Evolutionary conservation across 2,329 filamentous ascomycete genomes (phyloP), one percentile per base, ranked within the genome.

Genomic region (Phaeosphaeriaceae sp.): DNA sequence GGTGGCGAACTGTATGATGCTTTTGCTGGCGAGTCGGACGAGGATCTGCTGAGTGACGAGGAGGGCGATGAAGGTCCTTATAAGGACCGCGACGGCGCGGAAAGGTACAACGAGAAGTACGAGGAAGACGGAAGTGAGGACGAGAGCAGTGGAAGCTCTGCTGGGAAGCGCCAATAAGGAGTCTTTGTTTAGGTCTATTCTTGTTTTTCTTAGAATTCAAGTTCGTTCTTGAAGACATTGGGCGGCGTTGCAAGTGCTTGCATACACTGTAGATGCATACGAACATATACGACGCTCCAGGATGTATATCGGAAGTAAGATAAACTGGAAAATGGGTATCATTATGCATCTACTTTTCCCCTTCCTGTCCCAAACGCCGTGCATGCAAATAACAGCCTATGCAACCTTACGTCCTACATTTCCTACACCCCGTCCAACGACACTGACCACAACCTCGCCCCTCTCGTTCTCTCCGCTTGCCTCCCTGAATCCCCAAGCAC

Each of bases 1-100:
- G 95, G 92, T 1, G 93, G 94, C 25, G 94, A 98, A 80, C 81
- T 99, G 46, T 99, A 99, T 76, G 95, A 99, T 82, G 95, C 95
- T 4, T 99, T 99, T 83, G 95, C 95, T 0, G 93, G 92, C 17
- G 94, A 93, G 52, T 94, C 94, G 57, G 93, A 95, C 56, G 90
- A 92, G 54, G 88, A 90, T 58, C 70, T 87, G 42, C 80, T 86
- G 58, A 79, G 77, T 33, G 78, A 80, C 40, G 79, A 79, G 19
- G 77, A 74, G n/a, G 67, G 63, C 0, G 74, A 77, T 27, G 76
- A 78, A 53, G 79, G 68, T 10, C 72, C 72, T 15, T 77, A 77
- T 56, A 53, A 68, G 33, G 75, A 77, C 55, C 59, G 64, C 10
- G 69, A 75, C 27, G 70, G 65, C 40, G 31, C 31, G 13, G 61